Conservation (phyloP, 1,284 basidiomycete genomes). For the Ustilago crameri region DNA sequence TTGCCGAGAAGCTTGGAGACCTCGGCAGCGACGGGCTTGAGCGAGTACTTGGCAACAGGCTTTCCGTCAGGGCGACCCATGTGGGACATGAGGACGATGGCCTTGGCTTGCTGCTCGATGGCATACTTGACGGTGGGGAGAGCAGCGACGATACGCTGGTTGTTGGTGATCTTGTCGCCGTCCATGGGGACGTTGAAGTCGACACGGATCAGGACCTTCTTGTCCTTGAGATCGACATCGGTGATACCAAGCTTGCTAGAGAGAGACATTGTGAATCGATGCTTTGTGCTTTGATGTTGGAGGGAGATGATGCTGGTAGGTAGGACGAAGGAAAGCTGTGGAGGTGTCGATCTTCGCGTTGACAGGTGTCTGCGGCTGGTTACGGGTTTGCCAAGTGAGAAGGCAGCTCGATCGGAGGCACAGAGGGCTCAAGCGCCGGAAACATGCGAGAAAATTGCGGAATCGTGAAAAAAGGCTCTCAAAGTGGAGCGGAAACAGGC, state of each 20-base stretch:
- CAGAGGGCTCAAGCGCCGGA: conserved; percentile 9
- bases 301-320: conserved; percentile 2
- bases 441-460: conserved; percentile 32
- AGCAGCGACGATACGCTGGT: conserved; percentile 92
- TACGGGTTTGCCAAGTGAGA: conserved; percentile 10
- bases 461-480: conserved; percentile 14
- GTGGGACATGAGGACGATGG: conserved; percentile 95
- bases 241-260: conserved; percentile 83
- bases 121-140: conserved; percentile 96
- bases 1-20: conserved; percentile 69
- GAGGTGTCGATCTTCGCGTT: neutral
- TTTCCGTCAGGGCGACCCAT: conserved; percentile 96
- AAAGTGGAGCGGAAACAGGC: conserved; percentile 25
- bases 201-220: conserved; percentile 78
- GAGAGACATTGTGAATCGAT: conserved; percentile 81
- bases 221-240: conserved; percentile 88
- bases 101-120: conserved; percentile 84
- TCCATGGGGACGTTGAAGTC: conserved; percentile 97
- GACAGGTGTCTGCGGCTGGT: conserved; percentile 5
- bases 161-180: conserved; percentile 90
- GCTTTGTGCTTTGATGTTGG: neutral
- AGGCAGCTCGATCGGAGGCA: conserved; percentile 9
- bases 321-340: neutral
- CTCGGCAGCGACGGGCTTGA: conserved; percentile 79
- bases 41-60: conserved; percentile 86